Evolutionary conservation across 2,329 filamentous ascomycete species (phyloP), one percentile per base, ranked within the genome.

Genomic region (Rhynchosporium graminicola): DNA sequence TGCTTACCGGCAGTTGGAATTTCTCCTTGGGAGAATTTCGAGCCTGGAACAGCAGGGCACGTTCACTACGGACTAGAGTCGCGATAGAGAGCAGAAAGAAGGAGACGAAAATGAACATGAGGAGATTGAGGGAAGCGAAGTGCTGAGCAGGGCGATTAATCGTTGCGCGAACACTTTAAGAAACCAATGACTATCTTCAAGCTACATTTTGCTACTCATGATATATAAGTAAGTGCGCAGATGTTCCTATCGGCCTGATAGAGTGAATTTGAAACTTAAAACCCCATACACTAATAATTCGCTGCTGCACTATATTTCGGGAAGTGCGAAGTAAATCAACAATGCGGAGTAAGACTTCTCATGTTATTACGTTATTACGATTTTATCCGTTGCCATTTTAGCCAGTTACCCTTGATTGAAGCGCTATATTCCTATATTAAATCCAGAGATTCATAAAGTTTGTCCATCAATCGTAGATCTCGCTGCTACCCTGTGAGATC

Each of bases 1-100:
- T 0, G 79, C 80, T 3, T 88, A 86, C 70, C 75, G 85, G 48
- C 82, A 86, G 63, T 68, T 88, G 50, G 85, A 88, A 75, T 86
- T 85, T 63, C 71, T 89, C 68, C 74, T 88, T 0, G 86, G 86
- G 0, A 76, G 85, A 36, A 83, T 87, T 52, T 75, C 80, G 3
- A 80, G 76, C 68, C 70, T 87, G 58, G 63, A 61, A 38, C 60
- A 67, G 54, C 29, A 33, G n/a, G 70, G 72, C 2, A 65, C 70
- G 63, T 74, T 64, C 36, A 72, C 71, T 5, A 74, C 71, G 6
- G 51, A 10, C 2, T 54, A 42, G 43, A 28, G 43, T 7, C 26
- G 15, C 4, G 8, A 46, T 20, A 5, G 3, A 6, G 9, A 20
- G 43, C 6, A 46, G 15, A 45, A 3, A 28, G 15, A 26, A 28